Conservation (phyloP, 1,139 yeast genomes). For the Scheffersomyces stambukii region DNA sequence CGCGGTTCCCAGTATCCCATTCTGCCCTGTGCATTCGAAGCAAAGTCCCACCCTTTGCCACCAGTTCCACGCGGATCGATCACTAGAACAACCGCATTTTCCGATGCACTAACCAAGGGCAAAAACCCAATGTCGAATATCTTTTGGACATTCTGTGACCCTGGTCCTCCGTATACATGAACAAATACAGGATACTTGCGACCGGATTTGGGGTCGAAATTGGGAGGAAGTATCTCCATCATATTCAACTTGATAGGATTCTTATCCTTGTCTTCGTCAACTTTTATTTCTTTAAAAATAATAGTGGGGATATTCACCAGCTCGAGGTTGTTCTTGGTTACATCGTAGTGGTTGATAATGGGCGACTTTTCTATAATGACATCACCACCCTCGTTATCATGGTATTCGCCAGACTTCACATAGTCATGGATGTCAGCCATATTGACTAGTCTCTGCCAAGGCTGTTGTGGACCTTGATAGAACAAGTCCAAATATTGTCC, state of each 20-base stretch:
- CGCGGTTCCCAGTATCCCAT: slow-evolving; percentile 88
- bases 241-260: slow-evolving; percentile 53
- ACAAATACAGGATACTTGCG: slow-evolving; percentile 76
- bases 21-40: slow-evolving; percentile 60
- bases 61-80: slow-evolving; percentile 97
- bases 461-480: slow-evolving; percentile 63
- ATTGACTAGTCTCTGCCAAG: slow-evolving; percentile 59
- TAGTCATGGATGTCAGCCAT: slow-evolving; percentile 30
- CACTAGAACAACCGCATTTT: slow-evolving; percentile 71
- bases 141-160: slow-evolving; percentile 68
- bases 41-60: slow-evolving; percentile 75
- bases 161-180: slow-evolving; percentile 92
- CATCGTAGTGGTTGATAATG: slow-evolving; percentile 23
- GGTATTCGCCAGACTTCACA: slow-evolving; percentile 7
- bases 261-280: slow-evolving; percentile 35
- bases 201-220: slow-evolving; percentile 48
- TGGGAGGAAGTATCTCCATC: slow-evolving; percentile 71
- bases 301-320: slow-evolving; percentile 55
- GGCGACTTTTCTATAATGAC: slow-evolving; percentile 23
- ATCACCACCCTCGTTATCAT: slow-evolving; percentile 6
- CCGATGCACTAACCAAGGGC: slow-evolving; percentile 60
- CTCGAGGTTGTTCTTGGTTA: slow-evolving; percentile 16
- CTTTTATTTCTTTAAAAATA: slow-evolving; percentile 42
- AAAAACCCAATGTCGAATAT: slow-evolving; percentile 59
- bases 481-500: slow-evolving; percentile 52